Evolutionary conservation across 1,139 yeast genomes (phyloP).

Genomic region (Taphrina communis): DNA sequence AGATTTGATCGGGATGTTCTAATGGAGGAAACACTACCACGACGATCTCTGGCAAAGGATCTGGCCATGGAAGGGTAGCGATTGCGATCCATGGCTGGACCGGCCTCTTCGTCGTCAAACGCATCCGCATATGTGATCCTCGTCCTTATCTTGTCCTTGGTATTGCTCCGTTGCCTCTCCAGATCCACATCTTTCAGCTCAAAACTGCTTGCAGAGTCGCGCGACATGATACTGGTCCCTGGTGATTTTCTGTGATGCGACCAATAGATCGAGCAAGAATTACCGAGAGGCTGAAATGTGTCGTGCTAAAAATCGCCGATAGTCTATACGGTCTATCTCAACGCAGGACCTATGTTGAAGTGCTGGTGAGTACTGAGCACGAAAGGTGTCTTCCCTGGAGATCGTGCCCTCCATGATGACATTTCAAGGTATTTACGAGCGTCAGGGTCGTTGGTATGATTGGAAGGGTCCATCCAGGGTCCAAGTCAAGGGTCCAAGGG

Average conservation of each 20-base stretch:
- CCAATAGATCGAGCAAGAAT: background rate
- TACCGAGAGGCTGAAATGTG: conserved; percentile 18
- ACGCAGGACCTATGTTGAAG: background rate
- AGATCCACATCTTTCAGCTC: conserved; percentile 22
- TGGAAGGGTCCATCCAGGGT: background rate
- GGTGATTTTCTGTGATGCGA: background rate
- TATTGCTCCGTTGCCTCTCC: conserved; percentile 5
- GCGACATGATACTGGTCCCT: background rate
- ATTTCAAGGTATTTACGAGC: too few species aligned
- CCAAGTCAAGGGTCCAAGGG: background rate
- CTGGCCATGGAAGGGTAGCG: conserved; percentile 25
- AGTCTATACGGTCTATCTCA: background rate
- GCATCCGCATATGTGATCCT: conserved; percentile 36
- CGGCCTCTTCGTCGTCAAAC: conserved; percentile 25
- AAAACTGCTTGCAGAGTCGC: conserved; percentile 10
- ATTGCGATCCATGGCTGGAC: conserved; percentile 19
- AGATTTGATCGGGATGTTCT: conserved; percentile 17
- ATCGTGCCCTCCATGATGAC: too few species aligned
- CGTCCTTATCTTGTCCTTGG: conserved; percentile 14
- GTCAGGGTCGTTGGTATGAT: too few species aligned
- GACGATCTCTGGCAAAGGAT: conserved; percentile 21
- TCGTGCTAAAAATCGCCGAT: conserved; percentile 3
- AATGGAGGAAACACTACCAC: conserved; percentile 18
- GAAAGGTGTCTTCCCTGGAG: background rate
- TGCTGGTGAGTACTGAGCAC: background rate